phyloP scores from a whole-genome alignment of 2,329 filamentous ascomycete genomes.

The Pseudogymnoascus sp. region DNA sequence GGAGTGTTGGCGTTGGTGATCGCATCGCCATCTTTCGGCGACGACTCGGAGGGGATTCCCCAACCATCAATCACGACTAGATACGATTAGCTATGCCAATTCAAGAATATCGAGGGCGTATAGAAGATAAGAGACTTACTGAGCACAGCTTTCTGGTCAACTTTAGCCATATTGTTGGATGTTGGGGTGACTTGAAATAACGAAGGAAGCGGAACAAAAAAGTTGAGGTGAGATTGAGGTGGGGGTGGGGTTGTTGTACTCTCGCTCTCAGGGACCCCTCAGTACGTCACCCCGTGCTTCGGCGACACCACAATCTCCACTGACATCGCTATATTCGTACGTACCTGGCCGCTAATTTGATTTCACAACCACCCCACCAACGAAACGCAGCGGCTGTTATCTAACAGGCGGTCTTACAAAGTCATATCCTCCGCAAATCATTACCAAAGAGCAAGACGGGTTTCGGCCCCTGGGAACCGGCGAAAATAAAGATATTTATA shows the following conservation, averaged over 20 bases:
- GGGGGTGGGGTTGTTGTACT: not conserved
- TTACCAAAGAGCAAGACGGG: not conserved
- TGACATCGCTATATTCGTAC: not conserved
- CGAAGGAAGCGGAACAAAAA: not conserved
- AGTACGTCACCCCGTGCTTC: conserved; percentile 1
- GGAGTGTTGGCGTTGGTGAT: conserved; percentile 91
- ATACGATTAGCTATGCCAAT: conserved; percentile 49
- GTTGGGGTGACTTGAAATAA: not conserved
- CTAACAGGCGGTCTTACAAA: not conserved
- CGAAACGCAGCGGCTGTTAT: conserved; percentile 1
- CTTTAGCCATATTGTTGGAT: conserved; percentile 46
- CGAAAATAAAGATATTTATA: not conserved
- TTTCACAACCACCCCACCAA: not conserved
- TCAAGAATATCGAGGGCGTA: conserved; percentile 49
- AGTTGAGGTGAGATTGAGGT: not conserved
- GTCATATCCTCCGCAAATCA: not conserved
- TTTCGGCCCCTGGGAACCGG: not conserved
- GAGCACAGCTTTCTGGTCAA: conserved; percentile 61
- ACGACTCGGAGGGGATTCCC: conserved; percentile 75
- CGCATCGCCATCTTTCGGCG: conserved; percentile 83
- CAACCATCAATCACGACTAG: conserved; percentile 98
- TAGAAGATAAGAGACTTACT: conserved; percentile 41
- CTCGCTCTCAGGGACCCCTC: not conserved
- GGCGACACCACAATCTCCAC: conserved; percentile 14
- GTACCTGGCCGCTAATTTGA: not conserved